These are phyloP conservation scores for Globisporangium barbulae DNA, from an alignment of 352 stramenopile species.

Conservation along the genomic window DNA sequence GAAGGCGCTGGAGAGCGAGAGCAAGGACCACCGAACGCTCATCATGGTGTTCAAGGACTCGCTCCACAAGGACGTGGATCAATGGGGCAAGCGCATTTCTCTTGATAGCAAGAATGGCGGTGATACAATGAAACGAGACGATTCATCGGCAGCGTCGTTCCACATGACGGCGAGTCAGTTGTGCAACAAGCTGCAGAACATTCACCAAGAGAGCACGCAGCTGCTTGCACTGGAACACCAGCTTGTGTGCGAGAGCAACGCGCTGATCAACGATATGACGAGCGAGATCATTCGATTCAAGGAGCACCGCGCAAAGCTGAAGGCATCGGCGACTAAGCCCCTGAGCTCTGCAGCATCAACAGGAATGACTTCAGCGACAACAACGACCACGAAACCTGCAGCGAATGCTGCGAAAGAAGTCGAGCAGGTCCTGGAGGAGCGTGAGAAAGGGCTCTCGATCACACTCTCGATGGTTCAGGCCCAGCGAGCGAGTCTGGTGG, in stretches of 20 bases:
- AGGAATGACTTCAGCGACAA: neutral
- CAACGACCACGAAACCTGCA: neutral
- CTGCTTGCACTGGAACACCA: conserved; percentile 61
- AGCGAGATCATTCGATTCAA: conserved; percentile 62
- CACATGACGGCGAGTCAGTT: conserved; percentile 83
- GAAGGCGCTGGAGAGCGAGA: conserved; percentile 57
- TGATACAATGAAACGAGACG: conserved; percentile 34
- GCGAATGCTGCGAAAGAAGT: conserved; percentile 43
- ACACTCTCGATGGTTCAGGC: conserved; percentile 61
- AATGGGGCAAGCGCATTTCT: conserved; percentile 49
- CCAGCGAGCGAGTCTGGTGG: conserved; percentile 49
- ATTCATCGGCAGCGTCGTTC: conserved; percentile 59
- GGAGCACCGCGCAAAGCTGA: conserved; percentile 36
- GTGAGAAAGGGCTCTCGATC: conserved; percentile 75
- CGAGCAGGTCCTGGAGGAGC: conserved; percentile 68
- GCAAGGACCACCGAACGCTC: conserved; percentile 77
- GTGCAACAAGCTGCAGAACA: conserved; percentile 77
- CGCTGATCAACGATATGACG: conserved; percentile 73
- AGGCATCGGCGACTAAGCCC: conserved; percentile 19
- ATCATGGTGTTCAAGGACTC: conserved; percentile 84
- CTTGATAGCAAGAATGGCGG: conserved; percentile 17
- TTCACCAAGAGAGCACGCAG: conserved; percentile 69
- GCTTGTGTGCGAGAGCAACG: conserved; percentile 50
- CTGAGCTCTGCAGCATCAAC: neutral
- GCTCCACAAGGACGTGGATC: conserved; percentile 70